Evolutionary conservation across 345 rosid species (phyloP).

Genomic region (Combretum micranthum): DNA sequence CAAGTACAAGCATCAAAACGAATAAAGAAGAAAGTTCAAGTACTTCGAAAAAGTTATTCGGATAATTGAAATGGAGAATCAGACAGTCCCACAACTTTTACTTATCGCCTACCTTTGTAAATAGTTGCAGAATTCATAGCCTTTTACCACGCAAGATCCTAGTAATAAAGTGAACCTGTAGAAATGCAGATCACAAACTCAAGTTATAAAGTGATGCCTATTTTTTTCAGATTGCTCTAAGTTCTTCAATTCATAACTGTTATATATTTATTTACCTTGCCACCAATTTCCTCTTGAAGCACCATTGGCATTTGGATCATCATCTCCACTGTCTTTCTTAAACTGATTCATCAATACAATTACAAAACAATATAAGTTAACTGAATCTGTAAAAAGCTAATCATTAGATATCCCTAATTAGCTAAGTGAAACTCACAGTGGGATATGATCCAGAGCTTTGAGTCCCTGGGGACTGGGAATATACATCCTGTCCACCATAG

Average conservation of each 20-base stretch:
- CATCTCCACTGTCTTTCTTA: slow-evolving; percentile 52
- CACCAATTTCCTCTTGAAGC: slow-evolving; percentile 96
- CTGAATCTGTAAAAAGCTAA: background rate
- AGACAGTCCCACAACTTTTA: background rate
- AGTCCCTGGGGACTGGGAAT: slow-evolving; percentile 30
- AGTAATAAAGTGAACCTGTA: slow-evolving; percentile 85
- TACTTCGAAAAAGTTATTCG: too few species aligned
- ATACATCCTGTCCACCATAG: slow-evolving; percentile 83
- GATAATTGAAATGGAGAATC: background rate
- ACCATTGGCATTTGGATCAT: slow-evolving; percentile 45
- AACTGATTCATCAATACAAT: slow-evolving; percentile 20
- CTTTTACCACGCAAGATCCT: slow-evolving; percentile 26
- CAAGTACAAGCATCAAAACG: too few species aligned
- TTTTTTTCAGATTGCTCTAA: background rate
- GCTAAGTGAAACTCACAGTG: slow-evolving; percentile 31
- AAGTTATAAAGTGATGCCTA: background rate
- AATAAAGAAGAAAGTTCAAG: too few species aligned
- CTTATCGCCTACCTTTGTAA: slow-evolving; percentile 14
- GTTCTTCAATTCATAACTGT: background rate
- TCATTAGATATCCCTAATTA: background rate
- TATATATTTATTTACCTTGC: slow-evolving; percentile 50
- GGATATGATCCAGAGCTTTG: slow-evolving; percentile 33
- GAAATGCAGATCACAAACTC: background rate
- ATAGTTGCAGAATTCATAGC: slow-evolving; percentile 18
- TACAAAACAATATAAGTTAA: background rate